These are phyloP conservation scores for Candida hungchunana DNA, from an alignment of 805 yeast species.

Conservation along the genomic window DNA sequence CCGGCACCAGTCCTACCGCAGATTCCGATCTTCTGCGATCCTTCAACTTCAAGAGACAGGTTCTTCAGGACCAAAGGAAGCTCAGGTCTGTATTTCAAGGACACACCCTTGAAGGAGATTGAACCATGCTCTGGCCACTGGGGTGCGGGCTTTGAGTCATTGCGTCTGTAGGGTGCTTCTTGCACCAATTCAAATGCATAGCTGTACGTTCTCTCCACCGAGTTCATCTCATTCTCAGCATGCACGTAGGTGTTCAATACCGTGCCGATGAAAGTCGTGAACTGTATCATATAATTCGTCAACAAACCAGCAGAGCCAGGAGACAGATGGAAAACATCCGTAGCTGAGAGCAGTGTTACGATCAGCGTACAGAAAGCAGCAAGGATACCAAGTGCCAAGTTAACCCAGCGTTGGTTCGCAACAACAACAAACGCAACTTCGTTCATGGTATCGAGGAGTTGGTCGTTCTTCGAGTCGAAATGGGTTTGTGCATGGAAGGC, in stretches of 20 bases:
- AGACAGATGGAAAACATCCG: constrained; percentile 50
- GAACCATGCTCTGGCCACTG: constrained; percentile 21
- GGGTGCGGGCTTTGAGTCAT: constrained; percentile 19
- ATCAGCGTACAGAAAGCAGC: constrained; percentile 48
- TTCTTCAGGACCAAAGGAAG: constrained; percentile 62
- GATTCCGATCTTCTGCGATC: constrained; percentile 55
- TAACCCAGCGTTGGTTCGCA: constrained; percentile 69
- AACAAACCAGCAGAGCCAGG: constrained; percentile 67
- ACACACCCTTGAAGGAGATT: constrained; percentile 51
- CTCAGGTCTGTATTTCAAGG: constrained; percentile 55
- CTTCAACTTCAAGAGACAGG: constrained; percentile 41
- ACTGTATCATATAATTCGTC: constrained; percentile 51
- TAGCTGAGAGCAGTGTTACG: constrained; percentile 53
- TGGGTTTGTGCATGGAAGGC: constrained; percentile 43
- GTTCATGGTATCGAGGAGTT: constrained; percentile 53
- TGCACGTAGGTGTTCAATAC: constrained; percentile 53
- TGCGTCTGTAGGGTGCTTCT: constrained; percentile 56
- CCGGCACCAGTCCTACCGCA: constrained; percentile 70
- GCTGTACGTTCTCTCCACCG: constrained; percentile 65
- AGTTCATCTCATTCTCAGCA: constrained; percentile 69
- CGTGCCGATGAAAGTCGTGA: constrained; percentile 30
- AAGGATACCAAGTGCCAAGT: constrained; percentile 48
- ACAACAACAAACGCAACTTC: constrained; percentile 57
- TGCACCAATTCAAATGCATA: constrained; percentile 59
- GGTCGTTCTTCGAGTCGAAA: constrained; percentile 43